Base-by-base conservation (phyloP, 1,284 basidiomycete species). In the Fistulinella cinereoalba region DNA sequence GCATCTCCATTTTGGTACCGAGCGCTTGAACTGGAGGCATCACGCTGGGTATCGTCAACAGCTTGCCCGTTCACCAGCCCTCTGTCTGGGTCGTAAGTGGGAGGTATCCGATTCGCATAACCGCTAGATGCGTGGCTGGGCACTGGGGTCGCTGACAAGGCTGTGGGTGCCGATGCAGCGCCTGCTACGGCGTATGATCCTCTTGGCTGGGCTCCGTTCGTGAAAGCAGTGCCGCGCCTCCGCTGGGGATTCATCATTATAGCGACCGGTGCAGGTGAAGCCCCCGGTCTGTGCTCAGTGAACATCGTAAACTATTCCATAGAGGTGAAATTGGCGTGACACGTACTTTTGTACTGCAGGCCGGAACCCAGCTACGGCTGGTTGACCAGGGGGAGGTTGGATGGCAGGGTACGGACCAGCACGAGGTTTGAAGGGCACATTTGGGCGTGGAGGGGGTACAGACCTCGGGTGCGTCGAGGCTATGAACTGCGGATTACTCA, bases 401-500 rank as follows among this genome's bases (percentile, higher is more conserved):
- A 86, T 67, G 36, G 70, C 70, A 3, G 85, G 85, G 56, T 80
- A 72, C 6, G 86, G 81, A 1, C 88, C 88, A 52, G 81, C 73
- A 31, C 80, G 75, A 29, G 83, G 87, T 47, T 78, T 80, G 73
- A 88, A 88, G 0, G 79, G 75, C 11, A 62, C 48, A 27, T 48
- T 63, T 13, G 44, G 55, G 10, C 70, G 71, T 1, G 69, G 69
- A 18, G 73, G 71, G 25, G 74, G 71, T 18, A 58, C 67, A 4
- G 69, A 63, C 24, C 76, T 75, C 0, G 81, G 79, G 39, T 81
- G 79, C 4, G 81, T 88, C 1, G 84, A 81, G 3, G 86, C 81
- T 19, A 86, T 74, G 60, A 90, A 93, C 64, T 95, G 92, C 7
- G 82, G 85, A 53, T 85, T 73, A 13, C 84, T 87, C 54, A 97